phyloP scores from a whole-genome alignment of 495 filamentous ascomycete genomes.

The Trichoderma reesei region DNA sequence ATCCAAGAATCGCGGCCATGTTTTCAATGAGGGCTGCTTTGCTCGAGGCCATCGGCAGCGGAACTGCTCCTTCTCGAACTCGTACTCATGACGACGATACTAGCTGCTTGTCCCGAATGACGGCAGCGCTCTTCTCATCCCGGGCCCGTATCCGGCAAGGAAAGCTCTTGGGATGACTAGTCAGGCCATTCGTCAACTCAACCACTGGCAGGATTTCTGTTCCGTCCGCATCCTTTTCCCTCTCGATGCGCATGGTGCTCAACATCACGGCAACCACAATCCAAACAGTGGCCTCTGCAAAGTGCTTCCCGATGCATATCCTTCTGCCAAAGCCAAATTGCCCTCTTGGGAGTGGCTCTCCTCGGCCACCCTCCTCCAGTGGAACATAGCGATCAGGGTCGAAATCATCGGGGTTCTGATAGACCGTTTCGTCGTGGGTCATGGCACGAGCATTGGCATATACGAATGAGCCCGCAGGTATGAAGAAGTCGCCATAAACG shows the following conservation, averaged over 20 bases:
- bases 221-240: background rate
- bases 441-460: constrained; percentile 32
- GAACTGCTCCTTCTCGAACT: no score
- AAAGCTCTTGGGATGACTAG: background rate
- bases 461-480: constrained; percentile 27
- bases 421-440: constrained; percentile 25
- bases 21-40: no score
- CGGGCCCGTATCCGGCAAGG: background rate
- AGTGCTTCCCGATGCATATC: background rate
- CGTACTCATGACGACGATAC: no score
- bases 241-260: background rate
- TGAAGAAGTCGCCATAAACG: constrained; percentile 30
- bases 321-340: constrained; percentile 38
- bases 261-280: constrained; percentile 7
- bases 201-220: background rate
- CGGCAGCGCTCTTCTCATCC: background rate
- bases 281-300: constrained; percentile 7
- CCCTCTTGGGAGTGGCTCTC: constrained; percentile 32
- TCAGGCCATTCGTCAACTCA: background rate
- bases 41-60: no score
- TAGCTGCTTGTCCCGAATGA: background rate
- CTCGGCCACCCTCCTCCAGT: constrained; percentile 28
- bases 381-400: constrained; percentile 32
- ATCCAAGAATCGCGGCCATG: no score
- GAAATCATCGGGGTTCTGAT: constrained; percentile 29